Conservation (phyloP, 2,329 filamentous ascomycete genomes). For the Trematosphaeria pertusa region DNA sequence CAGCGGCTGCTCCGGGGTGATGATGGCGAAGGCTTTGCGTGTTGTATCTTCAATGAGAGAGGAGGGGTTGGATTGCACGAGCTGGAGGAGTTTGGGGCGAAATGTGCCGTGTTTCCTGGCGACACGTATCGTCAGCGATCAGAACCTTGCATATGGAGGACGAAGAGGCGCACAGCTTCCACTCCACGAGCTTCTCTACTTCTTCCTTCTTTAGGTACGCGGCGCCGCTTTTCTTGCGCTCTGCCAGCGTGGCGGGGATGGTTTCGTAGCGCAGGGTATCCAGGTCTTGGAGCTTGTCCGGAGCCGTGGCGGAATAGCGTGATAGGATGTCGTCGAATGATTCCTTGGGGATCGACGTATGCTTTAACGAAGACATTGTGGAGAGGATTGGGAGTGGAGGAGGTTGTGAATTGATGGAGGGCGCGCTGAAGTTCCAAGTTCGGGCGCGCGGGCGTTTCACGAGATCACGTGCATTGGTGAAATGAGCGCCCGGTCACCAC, state of each 20-base stretch:
- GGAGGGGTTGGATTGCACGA: constrained; percentile 66
- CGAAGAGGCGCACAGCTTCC: constrained; percentile 44
- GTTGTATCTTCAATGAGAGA: constrained; percentile 58
- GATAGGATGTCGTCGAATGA: constrained; percentile 16
- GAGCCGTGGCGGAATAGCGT: constrained; percentile 34
- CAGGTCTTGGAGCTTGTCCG: constrained; percentile 37
- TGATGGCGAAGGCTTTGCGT: constrained; percentile 56
- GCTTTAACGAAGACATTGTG: constrained; percentile 5
- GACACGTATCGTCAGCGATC: neutral
- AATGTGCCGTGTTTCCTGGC: constrained; percentile 59
- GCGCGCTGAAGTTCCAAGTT: neutral
- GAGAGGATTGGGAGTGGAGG: neutral
- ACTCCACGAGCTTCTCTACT: constrained; percentile 45
- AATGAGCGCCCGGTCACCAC: no score
- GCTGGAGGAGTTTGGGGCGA: constrained; percentile 53
- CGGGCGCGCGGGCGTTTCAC: neutral
- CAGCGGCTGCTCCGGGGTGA: neutral
- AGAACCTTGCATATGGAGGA: neutral
- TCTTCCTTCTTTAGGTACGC: constrained; percentile 34
- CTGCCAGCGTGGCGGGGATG: constrained; percentile 30
- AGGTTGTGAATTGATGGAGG: constrained; percentile 12
- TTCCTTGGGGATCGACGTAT: constrained; percentile 4
- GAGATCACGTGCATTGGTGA: neutral
- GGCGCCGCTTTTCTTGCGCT: constrained; percentile 16
- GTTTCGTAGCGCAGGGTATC: constrained; percentile 41